Conservation (phyloP, 2,329 filamentous ascomycete species). For the Amesomyces nigricolor region DNA sequence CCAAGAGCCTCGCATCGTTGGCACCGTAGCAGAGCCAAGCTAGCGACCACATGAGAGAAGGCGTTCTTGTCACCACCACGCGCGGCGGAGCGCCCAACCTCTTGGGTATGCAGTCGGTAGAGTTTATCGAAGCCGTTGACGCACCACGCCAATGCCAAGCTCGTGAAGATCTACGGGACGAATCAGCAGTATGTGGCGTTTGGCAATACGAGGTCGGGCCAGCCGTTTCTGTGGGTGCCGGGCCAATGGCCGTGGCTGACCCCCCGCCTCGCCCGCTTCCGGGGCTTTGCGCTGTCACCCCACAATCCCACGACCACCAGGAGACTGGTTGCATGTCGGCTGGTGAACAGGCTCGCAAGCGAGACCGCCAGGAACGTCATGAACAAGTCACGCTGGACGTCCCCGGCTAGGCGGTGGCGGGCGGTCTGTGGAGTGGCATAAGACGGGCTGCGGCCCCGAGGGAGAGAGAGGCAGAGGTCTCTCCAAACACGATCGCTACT, state of each 20-base stretch:
- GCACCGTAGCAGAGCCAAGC: too few relatives aligned
- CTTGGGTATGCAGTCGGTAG: not conserved
- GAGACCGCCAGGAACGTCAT: not conserved
- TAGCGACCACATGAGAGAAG: too few relatives aligned
- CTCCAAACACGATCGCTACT: constrained; percentile 2
- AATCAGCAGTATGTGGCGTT: constrained; percentile 8
- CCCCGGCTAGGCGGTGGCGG: not conserved
- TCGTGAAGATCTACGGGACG: not conserved
- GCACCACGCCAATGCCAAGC: constrained; percentile 7
- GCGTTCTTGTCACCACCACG: too few relatives aligned
- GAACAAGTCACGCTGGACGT: not conserved
- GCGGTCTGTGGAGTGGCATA: not conserved
- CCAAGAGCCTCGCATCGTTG: too few relatives aligned
- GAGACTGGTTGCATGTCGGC: not conserved
- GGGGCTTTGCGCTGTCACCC: constrained; percentile 1
- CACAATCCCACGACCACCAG: not conserved
- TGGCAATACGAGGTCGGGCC: constrained; percentile 7
- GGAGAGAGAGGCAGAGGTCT: not conserved
- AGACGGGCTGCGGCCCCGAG: not conserved
- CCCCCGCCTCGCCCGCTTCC: constrained; percentile 9
- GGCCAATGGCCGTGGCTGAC: constrained; percentile 2
- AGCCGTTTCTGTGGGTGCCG: not conserved
- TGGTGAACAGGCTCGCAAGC: not conserved
- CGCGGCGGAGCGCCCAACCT: too few relatives aligned
- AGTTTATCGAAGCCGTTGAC: not conserved